These are phyloP conservation scores for Microcos paniculata DNA, from an alignment of 345 rosid genomes.

Conservation along the genomic window DNA sequence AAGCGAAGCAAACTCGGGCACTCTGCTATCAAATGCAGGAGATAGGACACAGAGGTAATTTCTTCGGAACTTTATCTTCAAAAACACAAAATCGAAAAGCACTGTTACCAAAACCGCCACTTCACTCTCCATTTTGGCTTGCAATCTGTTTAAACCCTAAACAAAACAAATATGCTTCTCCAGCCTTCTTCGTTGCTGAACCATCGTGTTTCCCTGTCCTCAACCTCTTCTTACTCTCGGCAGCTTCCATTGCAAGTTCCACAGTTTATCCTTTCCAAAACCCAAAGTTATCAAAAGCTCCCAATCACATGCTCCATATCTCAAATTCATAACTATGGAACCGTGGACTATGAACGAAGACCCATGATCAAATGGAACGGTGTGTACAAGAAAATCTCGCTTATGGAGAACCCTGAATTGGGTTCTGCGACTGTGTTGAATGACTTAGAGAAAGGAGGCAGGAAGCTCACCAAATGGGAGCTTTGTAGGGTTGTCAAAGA, in stretches of 20 bases:
- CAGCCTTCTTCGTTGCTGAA: conserved; percentile 52
- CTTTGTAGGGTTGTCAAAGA: conserved; percentile 88
- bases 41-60: neutral
- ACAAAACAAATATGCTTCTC: conserved; percentile 42
- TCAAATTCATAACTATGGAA: conserved; percentile 67
- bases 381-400: conserved; percentile 68
- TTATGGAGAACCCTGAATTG: conserved; percentile 74
- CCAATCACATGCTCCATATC: conserved; percentile 55
- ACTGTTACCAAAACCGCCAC: neutral
- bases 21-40: no score
- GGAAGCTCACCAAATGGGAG: conserved; percentile 80
- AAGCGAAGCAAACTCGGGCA: no score
- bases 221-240: conserved; percentile 41
- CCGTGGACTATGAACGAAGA: conserved; percentile 70
- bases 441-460: conserved; percentile 66
- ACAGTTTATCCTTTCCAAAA: conserved; percentile 17
- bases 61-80: neutral
- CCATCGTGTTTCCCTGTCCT: conserved; percentile 43
- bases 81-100: neutral
- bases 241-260: conserved; percentile 33
- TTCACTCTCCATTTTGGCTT: neutral
- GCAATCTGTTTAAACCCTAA: neutral
- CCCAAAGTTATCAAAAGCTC: conserved; percentile 16
- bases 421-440: conserved; percentile 71
- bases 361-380: conserved; percentile 76